Percentiles rank a stretch among this genome's conserved stretches.
Conservation (phyloP, 2,329 filamentous ascomycete genomes). For the Fusarium kyushuense region DNA sequence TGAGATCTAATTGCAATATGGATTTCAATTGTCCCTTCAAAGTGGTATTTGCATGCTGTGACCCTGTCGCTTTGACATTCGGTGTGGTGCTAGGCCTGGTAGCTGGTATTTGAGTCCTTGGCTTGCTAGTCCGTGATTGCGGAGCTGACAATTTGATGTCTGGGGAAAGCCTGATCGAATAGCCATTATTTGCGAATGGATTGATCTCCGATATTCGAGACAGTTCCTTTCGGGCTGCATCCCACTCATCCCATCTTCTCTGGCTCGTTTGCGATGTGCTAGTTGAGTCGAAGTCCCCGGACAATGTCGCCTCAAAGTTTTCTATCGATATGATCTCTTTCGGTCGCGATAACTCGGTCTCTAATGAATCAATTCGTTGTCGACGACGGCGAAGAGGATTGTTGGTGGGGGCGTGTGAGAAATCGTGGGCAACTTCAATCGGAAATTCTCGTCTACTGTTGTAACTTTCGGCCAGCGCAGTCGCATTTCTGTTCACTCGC, state of each 20-base stretch:
- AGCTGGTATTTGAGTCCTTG: not conserved
- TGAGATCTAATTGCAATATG: constrained; percentile 17
- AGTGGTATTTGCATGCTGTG: not conserved
- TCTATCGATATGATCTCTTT: constrained; percentile 16
- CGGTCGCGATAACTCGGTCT: not conserved
- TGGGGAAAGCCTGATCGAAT: constrained; percentile 34
- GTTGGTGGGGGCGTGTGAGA: constrained; percentile 38
- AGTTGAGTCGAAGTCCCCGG: not conserved
- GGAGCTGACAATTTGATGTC: constrained; percentile 22
- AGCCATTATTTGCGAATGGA: constrained; percentile 30
- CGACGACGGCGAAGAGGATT: constrained; percentile 49
- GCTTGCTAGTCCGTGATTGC: not conserved
- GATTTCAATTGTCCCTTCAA: not conserved
- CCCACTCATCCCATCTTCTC: constrained; percentile 46
- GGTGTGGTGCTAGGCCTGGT: not conserved
- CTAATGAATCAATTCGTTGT: constrained; percentile 31
- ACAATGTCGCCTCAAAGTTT: constrained; percentile 19
- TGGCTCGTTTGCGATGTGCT: constrained; percentile 24
- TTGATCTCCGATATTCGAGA: constrained; percentile 36
- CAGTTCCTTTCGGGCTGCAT: constrained; percentile 42
- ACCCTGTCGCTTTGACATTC: not conserved
- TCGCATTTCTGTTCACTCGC: constrained; percentile 49
- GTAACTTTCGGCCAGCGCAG: constrained; percentile 46
- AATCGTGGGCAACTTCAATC: constrained; percentile 45
- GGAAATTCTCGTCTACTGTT: constrained; percentile 43